phyloP scores from a whole-genome alignment of 768 basidiomycete genomes.

The Boletellus emodensis region DNA sequence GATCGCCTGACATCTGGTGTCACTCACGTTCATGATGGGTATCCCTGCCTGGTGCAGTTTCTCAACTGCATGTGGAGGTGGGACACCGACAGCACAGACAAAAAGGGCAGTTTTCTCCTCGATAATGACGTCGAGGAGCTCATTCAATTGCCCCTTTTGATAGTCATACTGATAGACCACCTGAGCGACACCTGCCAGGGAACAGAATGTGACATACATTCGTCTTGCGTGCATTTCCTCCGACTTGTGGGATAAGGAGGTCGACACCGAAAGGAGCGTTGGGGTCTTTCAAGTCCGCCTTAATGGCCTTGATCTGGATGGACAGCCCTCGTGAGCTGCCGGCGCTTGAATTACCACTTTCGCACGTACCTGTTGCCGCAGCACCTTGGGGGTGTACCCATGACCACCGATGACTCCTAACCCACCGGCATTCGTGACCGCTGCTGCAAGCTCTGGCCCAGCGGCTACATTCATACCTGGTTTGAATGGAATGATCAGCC shows the following conservation, averaged over 20 bases:
- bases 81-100: constrained; percentile 88
- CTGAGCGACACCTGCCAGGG: not conserved
- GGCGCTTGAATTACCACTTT: not conserved
- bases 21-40: constrained; percentile 74
- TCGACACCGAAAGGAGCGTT: constrained; percentile 89
- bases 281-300: constrained; percentile 67
- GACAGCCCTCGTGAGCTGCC: constrained; percentile 6
- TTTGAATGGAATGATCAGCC: not conserved
- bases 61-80: constrained; percentile 76
- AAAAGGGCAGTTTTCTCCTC: constrained; percentile 86
- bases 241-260: constrained; percentile 82
- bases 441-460: constrained; percentile 84
- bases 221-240: constrained; percentile 85
- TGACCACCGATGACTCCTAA: constrained; percentile 90
- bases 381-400: constrained; percentile 79
- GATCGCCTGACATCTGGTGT: not conserved
- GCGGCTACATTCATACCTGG: constrained; percentile 64
- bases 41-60: constrained; percentile 81
- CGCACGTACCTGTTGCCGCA: constrained; percentile 66
- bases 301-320: constrained; percentile 64
- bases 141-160: constrained; percentile 79
- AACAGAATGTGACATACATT: constrained; percentile 49
- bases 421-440: constrained; percentile 92
- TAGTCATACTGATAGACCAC: constrained; percentile 63
- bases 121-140: constrained; percentile 87